Evolutionary conservation across 2,329 filamentous ascomycete species (phyloP), one percentile per base, ranked within the genome.

Genomic region (Hypoxylon sp.): DNA sequence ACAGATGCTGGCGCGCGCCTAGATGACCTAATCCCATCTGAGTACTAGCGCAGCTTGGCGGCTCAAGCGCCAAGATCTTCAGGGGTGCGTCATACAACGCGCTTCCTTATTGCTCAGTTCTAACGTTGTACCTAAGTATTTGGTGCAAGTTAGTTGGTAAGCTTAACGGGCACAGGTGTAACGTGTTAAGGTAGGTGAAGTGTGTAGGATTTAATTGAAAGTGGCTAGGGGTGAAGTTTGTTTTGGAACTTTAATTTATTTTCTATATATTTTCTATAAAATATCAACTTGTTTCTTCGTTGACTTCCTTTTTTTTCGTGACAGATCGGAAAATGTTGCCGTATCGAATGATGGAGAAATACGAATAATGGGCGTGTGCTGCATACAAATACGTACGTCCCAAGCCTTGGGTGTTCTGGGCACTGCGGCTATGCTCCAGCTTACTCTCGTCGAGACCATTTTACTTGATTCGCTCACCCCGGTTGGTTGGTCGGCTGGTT

Each of bases 1-100:
- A 25, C 9, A 5, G 25, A 25, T 38, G 58, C 60, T 64, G 51
- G 63, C 63, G 67, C 63, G 67, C 64, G 67, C 60, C 67, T 69
- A 67, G 52, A 53, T 28, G 14, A 13, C 34, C 58, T 69, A 67
- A 51, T 56, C 63, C 63, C 53, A 14, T 60, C 34, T 50, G 46
- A 21, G 58, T 65, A 34, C 23, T 66, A 66, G 65, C 25, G 36
- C 19, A 0, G 21, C 65, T 68, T 71, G 68, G 68, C 60, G 65
- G 51, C 30, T 60, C 23, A 57, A 32, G 53, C 60, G 68, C 66
- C 65, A 69, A 71, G 68, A 71, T 69, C 66, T 64, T 69, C 68
- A 71, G 68, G 68, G 66, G 68, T 63, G 19, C 55, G 41, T 45
- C 17, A 41, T 21, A 21, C 38, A 56, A 17, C 3, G 25, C 32